Conservation (phyloP, 192 early-diverging fungal genomes). For the Backusella morwellensis region DNA sequence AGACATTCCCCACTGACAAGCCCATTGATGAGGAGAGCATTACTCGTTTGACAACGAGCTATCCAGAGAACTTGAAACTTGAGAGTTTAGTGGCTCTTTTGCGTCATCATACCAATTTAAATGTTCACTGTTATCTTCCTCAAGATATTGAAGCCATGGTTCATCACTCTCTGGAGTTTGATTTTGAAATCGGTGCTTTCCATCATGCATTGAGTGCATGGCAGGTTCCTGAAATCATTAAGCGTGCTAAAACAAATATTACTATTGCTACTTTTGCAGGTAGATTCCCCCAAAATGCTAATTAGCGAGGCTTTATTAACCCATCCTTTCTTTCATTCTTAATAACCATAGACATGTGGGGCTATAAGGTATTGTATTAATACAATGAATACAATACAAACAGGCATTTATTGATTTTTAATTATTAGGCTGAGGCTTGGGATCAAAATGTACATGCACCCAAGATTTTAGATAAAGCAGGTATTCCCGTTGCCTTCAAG, state of each 20-base stretch:
- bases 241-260: slow-evolving; percentile 48
- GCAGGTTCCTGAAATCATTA: slow-evolving; percentile 49
- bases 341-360: slow-evolving; percentile 38
- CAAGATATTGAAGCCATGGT: slow-evolving; percentile 62
- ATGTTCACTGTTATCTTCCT: slow-evolving; percentile 55
- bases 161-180: slow-evolving; percentile 53
- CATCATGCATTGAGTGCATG: slow-evolving; percentile 65
- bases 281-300: neutral
- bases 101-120: slow-evolving; percentile 51
- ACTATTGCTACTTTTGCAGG: slow-evolving; percentile 54
- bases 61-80: slow-evolving; percentile 44
- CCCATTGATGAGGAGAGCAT: slow-evolving; percentile 19
- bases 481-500: slow-evolving; percentile 64
- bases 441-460: slow-evolving; percentile 48
- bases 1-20: slow-evolving; percentile 11
- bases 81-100: slow-evolving; percentile 58
- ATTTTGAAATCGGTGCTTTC: slow-evolving; percentile 57
- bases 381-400: neutral
- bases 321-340: neutral
- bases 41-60: slow-evolving; percentile 31
- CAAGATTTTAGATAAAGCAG: slow-evolving; percentile 50
- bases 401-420: neutral
- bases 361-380: slow-evolving; percentile 35
- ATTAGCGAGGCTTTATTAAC: neutral
- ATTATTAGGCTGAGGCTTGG: slow-evolving; percentile 58